Percentiles rank a stretch among this genome's conserved stretches.
These are phyloP conservation scores for Nicotiana tabacum DNA, from an alignment of 257 asterid genomes.

Conservation along the genomic window DNA sequence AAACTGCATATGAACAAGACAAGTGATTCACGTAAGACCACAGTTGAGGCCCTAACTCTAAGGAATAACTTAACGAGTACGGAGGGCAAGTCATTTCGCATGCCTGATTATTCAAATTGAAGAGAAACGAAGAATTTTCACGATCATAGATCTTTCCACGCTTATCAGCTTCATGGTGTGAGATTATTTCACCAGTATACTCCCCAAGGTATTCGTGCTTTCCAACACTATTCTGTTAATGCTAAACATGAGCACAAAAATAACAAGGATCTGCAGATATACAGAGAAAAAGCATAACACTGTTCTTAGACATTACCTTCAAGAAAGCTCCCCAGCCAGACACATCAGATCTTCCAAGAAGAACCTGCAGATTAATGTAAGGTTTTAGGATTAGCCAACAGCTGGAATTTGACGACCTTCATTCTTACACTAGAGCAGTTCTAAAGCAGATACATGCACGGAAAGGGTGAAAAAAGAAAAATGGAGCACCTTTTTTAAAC, in stretches of 20 bases:
- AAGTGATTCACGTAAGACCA: slow-evolving; percentile 3
- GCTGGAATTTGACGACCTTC: not conserved
- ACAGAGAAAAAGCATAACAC: not conserved
- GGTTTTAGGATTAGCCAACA: not conserved
- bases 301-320: slow-evolving; percentile 53
- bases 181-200: slow-evolving; percentile 71
- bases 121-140: slow-evolving; percentile 66
- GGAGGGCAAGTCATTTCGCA: not conserved
- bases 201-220: slow-evolving; percentile 80
- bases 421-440: not conserved
- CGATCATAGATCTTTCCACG: slow-evolving; percentile 81
- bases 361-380: slow-evolving; percentile 45
- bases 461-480: not conserved
- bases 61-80: not conserved
- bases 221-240: slow-evolving; percentile 60
- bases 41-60: not conserved
- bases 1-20: slow-evolving; percentile 46
- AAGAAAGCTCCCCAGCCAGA: slow-evolving; percentile 99
- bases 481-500: not conserved
- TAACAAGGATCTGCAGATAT: not conserved
- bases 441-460: not conserved
- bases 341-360: slow-evolving; percentile 85
- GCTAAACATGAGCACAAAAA: not conserved
- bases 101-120: slow-evolving; percentile 70
- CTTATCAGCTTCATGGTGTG: slow-evolving; percentile 83